These are phyloP conservation scores for Thuidium tamariscinum DNA, from an alignment of 225 moss, liverwort and hornwort species.

Conservation along the genomic window DNA sequence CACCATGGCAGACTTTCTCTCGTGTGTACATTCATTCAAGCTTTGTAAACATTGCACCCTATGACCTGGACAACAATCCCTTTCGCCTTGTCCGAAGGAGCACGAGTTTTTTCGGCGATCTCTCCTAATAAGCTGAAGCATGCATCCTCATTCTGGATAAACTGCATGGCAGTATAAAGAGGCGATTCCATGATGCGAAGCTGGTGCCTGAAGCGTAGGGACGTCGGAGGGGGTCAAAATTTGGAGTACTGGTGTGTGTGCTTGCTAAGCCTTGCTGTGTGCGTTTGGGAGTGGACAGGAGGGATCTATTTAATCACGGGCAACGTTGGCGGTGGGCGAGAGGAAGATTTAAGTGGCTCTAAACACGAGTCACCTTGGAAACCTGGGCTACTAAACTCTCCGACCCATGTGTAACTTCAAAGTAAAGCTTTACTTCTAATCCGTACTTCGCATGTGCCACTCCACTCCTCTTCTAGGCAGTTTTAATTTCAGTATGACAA, in stretches of 20 bases:
- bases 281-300: background rate
- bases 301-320: background rate
- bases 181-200: background rate
- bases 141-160: background rate
- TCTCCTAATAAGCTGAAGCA: background rate
- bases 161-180: background rate
- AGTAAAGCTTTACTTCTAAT: background rate
- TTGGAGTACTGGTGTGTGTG: background rate
- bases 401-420: background rate
- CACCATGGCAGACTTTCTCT: too few species aligned
- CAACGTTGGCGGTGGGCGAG: background rate
- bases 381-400: background rate
- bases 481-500: background rate
- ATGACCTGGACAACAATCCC: background rate
- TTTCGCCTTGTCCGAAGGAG: background rate
- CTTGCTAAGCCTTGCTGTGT: background rate
- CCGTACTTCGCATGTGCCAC: background rate
- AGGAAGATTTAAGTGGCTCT: background rate
- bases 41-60: background rate
- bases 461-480: background rate
- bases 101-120: background rate
- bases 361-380: background rate
- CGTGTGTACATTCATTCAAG: background rate
- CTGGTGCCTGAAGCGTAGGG: background rate
- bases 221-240: background rate